Conservation (phyloP, 352 stramenopile species). For the Phytopythium cucurbitacearum region DNA sequence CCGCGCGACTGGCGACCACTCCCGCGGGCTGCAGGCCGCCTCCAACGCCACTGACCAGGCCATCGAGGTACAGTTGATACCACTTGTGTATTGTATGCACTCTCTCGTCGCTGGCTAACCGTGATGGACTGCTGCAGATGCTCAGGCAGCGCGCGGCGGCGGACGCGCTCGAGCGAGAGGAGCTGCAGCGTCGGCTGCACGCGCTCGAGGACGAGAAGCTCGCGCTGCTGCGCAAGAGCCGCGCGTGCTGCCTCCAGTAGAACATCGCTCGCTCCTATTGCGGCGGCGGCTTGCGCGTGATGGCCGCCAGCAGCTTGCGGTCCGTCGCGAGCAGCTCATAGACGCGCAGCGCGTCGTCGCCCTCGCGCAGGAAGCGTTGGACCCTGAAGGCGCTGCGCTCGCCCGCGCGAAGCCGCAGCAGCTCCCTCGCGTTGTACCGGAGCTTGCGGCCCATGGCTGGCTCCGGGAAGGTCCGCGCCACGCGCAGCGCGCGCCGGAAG, state of each 20-base stretch:
- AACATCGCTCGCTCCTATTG: background rate
- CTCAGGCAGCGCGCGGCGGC: constrained; percentile 35
- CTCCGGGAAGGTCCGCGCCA: constrained; percentile 49
- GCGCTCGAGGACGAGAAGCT: constrained; percentile 56
- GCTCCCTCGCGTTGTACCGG: constrained; percentile 66
- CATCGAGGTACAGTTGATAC: constrained; percentile 29
- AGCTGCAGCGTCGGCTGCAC: constrained; percentile 43
- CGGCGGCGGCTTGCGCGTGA: constrained; percentile 43
- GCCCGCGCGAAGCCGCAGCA: constrained; percentile 52
- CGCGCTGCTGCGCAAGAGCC: constrained; percentile 51
- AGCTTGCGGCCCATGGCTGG: constrained; percentile 66
- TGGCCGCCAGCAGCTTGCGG: constrained; percentile 37
- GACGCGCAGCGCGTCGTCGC: constrained; percentile 49
- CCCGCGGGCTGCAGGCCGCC: constrained; percentile 26
- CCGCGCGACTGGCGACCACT: constrained; percentile 22
- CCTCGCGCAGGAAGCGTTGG: constrained; percentile 40
- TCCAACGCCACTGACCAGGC: constrained; percentile 35
- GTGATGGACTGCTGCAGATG: constrained; percentile 17
- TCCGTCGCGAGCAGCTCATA: constrained; percentile 51
- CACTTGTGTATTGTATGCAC: too few relatives aligned
- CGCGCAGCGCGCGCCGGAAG: constrained; percentile 50
- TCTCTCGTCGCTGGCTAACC: background rate
- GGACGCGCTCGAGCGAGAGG: constrained; percentile 50
- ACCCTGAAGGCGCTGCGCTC: constrained; percentile 39
- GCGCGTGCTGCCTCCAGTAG: constrained; percentile 48